Evolutionary conservation across 805 yeast species (phyloP).

Genomic region (Saccharomycodes ludwigii): DNA sequence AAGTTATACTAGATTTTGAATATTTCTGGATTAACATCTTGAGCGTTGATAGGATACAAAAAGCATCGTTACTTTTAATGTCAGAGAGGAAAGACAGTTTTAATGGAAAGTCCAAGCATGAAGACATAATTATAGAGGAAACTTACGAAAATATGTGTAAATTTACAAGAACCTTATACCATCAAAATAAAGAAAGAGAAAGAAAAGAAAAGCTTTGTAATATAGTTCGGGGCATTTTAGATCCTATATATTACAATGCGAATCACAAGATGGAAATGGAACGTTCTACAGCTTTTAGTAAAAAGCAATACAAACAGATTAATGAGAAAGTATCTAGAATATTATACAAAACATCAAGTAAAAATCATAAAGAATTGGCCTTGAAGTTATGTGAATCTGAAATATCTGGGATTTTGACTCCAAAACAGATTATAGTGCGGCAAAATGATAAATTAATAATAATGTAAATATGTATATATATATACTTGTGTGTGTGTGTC

Average conservation of each 20-base stretch:
- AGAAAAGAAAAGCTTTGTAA: conserved; percentile 26
- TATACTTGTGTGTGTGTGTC: conserved; percentile 2
- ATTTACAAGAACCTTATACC: conserved; percentile 40
- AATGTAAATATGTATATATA: not conserved
- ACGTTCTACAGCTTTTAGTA: conserved; percentile 10
- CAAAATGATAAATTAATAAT: not conserved
- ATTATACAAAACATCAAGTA: conserved; percentile 31
- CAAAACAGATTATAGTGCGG: no score
- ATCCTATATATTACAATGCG: not conserved
- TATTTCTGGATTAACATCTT: no score
- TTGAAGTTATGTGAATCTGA: not conserved
- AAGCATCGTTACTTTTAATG: no score
- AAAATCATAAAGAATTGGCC: conserved; percentile 5
- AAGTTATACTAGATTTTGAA: no score
- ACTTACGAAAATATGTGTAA: no score
- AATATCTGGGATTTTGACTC: no score
- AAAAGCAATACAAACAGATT: conserved; percentile 40
- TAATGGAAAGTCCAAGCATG: no score
- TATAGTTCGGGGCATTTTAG: not conserved
- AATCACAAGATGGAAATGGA: no score
- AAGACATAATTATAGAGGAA: no score
- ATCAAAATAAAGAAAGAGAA: conserved; percentile 44
- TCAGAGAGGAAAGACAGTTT: no score
- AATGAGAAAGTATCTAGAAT: conserved; percentile 52
- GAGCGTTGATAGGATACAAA: no score